Base-by-base conservation (phyloP, 768 basidiomycete species). In the Boletus sensibilis region DNA sequence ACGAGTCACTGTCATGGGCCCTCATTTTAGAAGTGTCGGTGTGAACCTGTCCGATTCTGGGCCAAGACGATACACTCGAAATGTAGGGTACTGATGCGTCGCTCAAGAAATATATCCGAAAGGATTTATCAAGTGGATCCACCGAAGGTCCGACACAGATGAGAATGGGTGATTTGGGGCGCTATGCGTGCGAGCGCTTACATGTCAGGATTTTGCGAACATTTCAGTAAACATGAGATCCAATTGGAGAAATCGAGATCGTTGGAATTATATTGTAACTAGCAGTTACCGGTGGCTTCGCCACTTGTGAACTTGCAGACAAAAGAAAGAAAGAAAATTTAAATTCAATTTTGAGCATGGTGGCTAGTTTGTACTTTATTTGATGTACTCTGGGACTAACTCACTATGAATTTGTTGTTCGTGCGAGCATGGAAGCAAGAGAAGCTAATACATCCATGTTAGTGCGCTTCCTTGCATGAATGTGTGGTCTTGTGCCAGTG, bases 21-120 rank as follows among this genome's bases (percentile, higher is more conserved):
- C n/a, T 10, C 21, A 16, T 27, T 35, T 50, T 20, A 13, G 46
- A 8, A 18, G n/a, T 21, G 46, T 39, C n/a, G 18, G 23, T 20
- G 38, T 4, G 41, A 43, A 9, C n/a, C 34, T 25, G 54, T 10
- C 31, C 10, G 27, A 41, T 33, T 57, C 35, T 46, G 34, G 43
- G 29, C 47, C 29, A 8, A 43, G 16, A 49, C 10, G 5, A 39
- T 45, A 50, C 55, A 44, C 50, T n/a, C 25, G 35, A 49, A 55
- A 59, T 52, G 39, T n/a, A 63, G 56, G 50, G 56, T 29, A 4
- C 55, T 12, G 44, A 27, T 14, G 29, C 5, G 34, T 21, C 43
- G 16, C 18, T 31, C 34, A 16, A 38, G 35, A 31, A 39, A 14
- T 25, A 34, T 23, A 20, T 9, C 33, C 46, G n/a, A 16, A 10